Percentiles rank a stretch among this genome's conserved stretches.
Conservation (phyloP, 371 early-diverging fungal species). For the Mortierella sp. region DNA sequence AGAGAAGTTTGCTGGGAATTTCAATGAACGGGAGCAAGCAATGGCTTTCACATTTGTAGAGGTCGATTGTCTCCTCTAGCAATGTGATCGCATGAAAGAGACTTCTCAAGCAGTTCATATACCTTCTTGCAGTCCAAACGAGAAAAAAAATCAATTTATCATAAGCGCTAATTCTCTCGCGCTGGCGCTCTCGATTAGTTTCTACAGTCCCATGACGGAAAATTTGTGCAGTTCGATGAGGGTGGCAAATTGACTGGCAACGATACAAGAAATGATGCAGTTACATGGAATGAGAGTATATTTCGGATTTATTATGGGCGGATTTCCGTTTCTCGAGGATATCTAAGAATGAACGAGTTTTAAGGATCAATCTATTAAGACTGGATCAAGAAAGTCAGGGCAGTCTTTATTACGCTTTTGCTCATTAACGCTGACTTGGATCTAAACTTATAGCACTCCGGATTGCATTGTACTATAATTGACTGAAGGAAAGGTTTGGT, state of each 20-base stretch:
- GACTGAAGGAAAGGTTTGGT: slow-evolving; percentile 14
- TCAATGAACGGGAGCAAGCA: slow-evolving; percentile 38
- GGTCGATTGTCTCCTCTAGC: slow-evolving; percentile 70
- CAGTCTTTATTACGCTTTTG: slow-evolving; percentile 13
- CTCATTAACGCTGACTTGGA: slow-evolving; percentile 18
- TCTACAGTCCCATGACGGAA: slow-evolving; percentile 60
- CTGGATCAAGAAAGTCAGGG: slow-evolving; percentile 30
- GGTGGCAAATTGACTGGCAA: slow-evolving; percentile 31
- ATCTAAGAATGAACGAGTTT: slow-evolving; percentile 39
- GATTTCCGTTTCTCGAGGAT: slow-evolving; percentile 17
- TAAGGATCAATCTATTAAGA: slow-evolving; percentile 25
- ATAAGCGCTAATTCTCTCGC: not conserved
- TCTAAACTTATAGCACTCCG: slow-evolving; percentile 19
- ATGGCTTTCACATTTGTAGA: slow-evolving; percentile 76
- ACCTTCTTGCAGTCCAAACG: not conserved
- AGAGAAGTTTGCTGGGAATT: slow-evolving; percentile 59
- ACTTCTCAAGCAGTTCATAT: not conserved
- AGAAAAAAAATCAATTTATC: not conserved
- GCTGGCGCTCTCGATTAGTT: not conserved
- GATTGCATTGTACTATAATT: slow-evolving; percentile 29
- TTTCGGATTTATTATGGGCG: slow-evolving; percentile 40
- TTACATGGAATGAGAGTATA: slow-evolving; percentile 13
- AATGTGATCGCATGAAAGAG: no score
- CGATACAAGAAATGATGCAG: slow-evolving; percentile 1
- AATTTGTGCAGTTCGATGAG: slow-evolving; percentile 61